Conservation (phyloP, 2,329 filamentous ascomycete genomes). For the Scedosporium boydii region DNA sequence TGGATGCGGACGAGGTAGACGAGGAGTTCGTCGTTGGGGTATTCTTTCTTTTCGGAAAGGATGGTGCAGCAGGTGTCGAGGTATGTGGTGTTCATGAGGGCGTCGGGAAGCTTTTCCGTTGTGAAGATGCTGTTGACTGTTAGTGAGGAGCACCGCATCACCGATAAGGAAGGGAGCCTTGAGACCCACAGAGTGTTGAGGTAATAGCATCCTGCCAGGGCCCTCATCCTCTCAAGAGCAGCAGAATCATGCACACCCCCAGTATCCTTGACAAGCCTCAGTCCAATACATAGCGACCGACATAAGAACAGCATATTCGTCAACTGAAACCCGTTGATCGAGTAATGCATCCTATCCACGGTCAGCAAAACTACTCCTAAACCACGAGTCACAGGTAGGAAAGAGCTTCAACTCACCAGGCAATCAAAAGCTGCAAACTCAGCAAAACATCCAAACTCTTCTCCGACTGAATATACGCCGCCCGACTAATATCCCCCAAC, state of each 20-base stretch:
- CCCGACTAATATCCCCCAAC: conserved; percentile 30
- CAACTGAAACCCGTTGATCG: conserved; percentile 37
- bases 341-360: conserved; percentile 33
- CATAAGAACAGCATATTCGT: conserved; percentile 39
- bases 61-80: conserved; percentile 32
- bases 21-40: conserved; percentile 32
- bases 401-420: conserved; percentile 26
- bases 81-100: conserved; percentile 35
- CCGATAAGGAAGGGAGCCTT: not conserved
- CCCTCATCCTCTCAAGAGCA: conserved; percentile 33
- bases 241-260: conserved; percentile 10
- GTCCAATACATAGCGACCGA: conserved; percentile 32
- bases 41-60: conserved; percentile 31
- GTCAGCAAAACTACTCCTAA: conserved; percentile 9
- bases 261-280: conserved; percentile 19
- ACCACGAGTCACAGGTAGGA: not conserved
- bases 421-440: conserved; percentile 32
- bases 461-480: conserved; percentile 29
- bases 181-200: conserved; percentile 34
- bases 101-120: conserved; percentile 36
- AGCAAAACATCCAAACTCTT: conserved; percentile 38
- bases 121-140: conserved; percentile 22
- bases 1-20: conserved; percentile 37
- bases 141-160: not conserved
- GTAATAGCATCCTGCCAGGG: conserved; percentile 40